A percentile compares a stretch with the other conserved stretches of the same genome.
Evolutionary conservation across 495 filamentous ascomycete species (phyloP).

Genomic region (Elaphomyces granulatus): DNA sequence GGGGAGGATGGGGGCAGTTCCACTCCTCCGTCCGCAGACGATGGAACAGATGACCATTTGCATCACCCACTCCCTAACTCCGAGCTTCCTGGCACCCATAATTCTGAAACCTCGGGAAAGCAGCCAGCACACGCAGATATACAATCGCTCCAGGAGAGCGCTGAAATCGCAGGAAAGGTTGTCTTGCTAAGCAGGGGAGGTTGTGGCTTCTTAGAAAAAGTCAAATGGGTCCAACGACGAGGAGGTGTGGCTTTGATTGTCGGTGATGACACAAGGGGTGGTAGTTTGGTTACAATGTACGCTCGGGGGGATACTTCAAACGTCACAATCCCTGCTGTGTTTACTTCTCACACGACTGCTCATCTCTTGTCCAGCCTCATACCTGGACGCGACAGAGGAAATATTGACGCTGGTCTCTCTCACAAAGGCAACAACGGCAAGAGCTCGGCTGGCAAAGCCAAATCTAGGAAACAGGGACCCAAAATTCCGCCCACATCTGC

Average conservation of each 20-base stretch:
- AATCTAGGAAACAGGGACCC: slow-evolving; percentile 11
- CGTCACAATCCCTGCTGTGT: slow-evolving; percentile 82
- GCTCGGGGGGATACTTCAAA: slow-evolving; percentile 89
- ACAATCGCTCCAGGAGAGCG: slow-evolving; percentile 83
- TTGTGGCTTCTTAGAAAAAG: slow-evolving; percentile 94
- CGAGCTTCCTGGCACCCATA: slow-evolving; percentile 16
- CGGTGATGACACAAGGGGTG: slow-evolving; percentile 79
- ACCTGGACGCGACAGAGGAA: slow-evolving; percentile 47
- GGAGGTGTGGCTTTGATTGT: slow-evolving; percentile 85
- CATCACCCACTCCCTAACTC: slow-evolving; percentile 49
- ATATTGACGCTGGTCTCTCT: slow-evolving; percentile 4
- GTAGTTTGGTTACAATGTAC: slow-evolving; percentile 87
- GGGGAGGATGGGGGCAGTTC: slow-evolving; percentile 9
- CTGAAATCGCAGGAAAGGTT: slow-evolving; percentile 87
- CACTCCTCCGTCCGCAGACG: slow-evolving; percentile 33
- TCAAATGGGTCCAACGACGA: slow-evolving; percentile 86
- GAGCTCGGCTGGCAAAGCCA: slow-evolving; percentile 8
- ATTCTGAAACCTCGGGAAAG: slow-evolving; percentile 26
- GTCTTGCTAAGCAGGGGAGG: slow-evolving; percentile 83
- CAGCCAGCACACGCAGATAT: slow-evolving; percentile 69
- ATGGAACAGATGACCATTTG: slow-evolving; percentile 88
- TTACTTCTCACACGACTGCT: slow-evolving; percentile 89
- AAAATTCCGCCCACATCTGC: slow-evolving; percentile 10
- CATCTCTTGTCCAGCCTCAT: slow-evolving; percentile 85
- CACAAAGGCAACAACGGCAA: slow-evolving; percentile 5